Base-by-base conservation (phyloP, 2,329 filamentous ascomycete genomes). In the Phialophora chinensis region DNA sequence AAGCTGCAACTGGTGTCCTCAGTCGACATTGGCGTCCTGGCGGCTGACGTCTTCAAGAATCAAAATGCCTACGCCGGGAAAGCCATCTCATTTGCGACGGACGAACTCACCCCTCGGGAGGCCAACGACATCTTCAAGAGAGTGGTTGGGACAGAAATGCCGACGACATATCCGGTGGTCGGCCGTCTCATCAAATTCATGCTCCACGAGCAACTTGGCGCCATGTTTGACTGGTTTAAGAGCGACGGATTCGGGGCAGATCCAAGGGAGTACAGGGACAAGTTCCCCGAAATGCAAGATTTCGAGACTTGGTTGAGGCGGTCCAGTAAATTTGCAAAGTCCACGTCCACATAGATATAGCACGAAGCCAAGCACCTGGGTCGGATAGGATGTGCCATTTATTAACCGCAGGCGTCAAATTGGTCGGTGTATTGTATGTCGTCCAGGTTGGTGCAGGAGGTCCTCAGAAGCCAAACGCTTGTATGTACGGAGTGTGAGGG, bases 201-300 rank as follows among this genome's bases (percentile, higher is more conserved):
- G 42, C 72, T 83, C 12, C 77, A 77, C 14, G 82, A 84, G 62
- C 58, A 66, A n/a, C 52, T 83, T 50, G 78, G 77, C 7, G 44
- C 75, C 12, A 84, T 84, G 82, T 80, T 82, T 49, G 74, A 77
- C 14, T 86, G 84, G 83, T 85, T 85, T 63, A 73, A 75, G 57
- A 75, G 77, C 11, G 77, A 79, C n/a, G 83, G 83, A 0, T 86
- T 80, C 70, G 76, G 75, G 6, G 82, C 77, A 5, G 79, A 85
- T 72, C 77, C 85, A 57, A 33, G 66, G 17, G 76, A 72, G 59
- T 62, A 83, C 71, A 81, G 72, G 73, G 75, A 76, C 65, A 74
- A 77, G 63, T 76, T 85, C 73, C 79, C 80, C 0, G 75, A 75
- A 31, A 68, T 85, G 72, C 79, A 80, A 73, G 75, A 81, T 60